phyloP scores from a whole-genome alignment of 2,329 filamentous ascomycete genomes.

The Colletotrichum cordylinicola region DNA sequence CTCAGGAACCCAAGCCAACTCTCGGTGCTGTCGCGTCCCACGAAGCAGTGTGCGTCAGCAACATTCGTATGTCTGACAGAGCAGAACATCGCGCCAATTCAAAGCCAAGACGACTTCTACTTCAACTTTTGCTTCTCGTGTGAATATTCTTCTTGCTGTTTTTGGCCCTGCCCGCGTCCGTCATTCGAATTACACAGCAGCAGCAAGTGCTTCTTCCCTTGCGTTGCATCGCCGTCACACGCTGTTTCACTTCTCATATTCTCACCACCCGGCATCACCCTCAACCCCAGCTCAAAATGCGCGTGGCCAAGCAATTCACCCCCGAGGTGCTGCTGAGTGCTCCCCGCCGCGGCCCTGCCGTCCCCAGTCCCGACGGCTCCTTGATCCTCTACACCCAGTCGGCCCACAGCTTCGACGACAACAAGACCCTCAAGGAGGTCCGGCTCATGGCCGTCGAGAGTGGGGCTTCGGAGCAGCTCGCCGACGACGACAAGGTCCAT shows the following conservation, averaged over 20 bases:
- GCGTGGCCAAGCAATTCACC: constrained; percentile 30
- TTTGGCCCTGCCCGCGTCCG: neutral
- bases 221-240: neutral
- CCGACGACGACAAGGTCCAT: constrained; percentile 31
- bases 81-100: neutral
- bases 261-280: neutral
- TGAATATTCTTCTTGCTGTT: neutral
- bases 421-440: constrained; percentile 36
- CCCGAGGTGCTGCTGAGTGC: constrained; percentile 35
- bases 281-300: constrained; percentile 16
- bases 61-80: constrained; percentile 5
- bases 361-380: constrained; percentile 45
- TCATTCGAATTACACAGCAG: neutral
- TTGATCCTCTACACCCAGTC: constrained; percentile 46
- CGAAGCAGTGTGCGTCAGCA: constrained; percentile 5
- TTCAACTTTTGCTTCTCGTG: neutral
- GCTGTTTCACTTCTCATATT: neutral
- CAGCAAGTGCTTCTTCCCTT: neutral
- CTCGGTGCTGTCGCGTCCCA: constrained; percentile 7
- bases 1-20: neutral
- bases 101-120: neutral
- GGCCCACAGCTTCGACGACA: constrained; percentile 38
- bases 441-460: constrained; percentile 37
- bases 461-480: constrained; percentile 29
- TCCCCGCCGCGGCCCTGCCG: constrained; percentile 35